phyloP scores from a whole-genome alignment of 306 rosid genomes.

The Hippophae rhamnoides region DNA sequence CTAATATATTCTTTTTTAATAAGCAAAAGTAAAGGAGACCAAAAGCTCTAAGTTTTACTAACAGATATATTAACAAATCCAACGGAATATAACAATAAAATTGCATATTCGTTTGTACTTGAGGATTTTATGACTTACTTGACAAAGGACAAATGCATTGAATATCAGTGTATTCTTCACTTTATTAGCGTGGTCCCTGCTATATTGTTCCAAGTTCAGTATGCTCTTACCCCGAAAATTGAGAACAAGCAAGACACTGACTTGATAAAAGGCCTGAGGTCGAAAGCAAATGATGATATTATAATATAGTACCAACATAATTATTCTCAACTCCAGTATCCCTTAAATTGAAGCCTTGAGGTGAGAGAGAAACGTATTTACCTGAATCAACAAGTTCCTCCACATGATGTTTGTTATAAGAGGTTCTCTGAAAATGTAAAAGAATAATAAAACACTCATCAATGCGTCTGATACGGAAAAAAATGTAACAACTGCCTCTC shows the following conservation, averaged over 20 bases:
- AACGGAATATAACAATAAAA: no score
- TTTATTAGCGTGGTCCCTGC: conserved; percentile 26
- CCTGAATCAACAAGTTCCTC: conserved; percentile 92
- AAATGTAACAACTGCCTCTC: neutral
- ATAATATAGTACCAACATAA: neutral
- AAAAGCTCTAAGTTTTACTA: no score
- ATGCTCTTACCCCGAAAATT: conserved; percentile 54
- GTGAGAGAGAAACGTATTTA: conserved; percentile 5
- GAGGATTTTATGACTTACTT: conserved; percentile 41
- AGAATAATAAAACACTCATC: neutral
- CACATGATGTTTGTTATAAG: conserved; percentile 87
- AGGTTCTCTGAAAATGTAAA: conserved; percentile 57
- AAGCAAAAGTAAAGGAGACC: no score
- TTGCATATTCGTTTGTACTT: neutral
- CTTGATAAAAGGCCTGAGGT: conserved; percentile 75
- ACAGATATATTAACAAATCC: no score
- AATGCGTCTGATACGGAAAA: conserved; percentile 14
- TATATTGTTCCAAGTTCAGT: conserved; percentile 31
- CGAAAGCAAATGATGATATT: neutral
- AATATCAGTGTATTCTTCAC: conserved; percentile 85
- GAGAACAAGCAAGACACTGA: conserved; percentile 60
- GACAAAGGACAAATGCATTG: conserved; percentile 90
- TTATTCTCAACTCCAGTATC: neutral
- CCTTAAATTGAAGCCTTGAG: neutral
- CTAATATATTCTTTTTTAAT: no score